Conservation (phyloP, 2,329 filamentous ascomycete genomes). For the Sordariomycetes sp. region DNA sequence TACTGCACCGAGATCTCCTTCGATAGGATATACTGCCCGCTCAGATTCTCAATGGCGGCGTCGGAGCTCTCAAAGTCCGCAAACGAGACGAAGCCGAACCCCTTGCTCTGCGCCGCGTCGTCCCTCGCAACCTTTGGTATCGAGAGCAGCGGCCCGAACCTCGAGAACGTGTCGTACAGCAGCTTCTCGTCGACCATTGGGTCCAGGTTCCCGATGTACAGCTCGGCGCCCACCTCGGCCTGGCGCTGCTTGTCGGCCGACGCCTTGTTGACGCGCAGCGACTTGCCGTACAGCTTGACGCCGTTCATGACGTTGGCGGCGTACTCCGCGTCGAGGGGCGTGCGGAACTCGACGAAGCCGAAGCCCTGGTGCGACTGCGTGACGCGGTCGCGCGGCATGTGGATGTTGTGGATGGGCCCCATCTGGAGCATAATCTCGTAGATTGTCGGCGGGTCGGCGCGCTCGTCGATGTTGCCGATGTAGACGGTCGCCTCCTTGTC, state of each 20-base stretch:
- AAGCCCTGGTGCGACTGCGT: slow-evolving; percentile 96
- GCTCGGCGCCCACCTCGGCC: slow-evolving; percentile 86
- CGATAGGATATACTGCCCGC: slow-evolving; percentile 92
- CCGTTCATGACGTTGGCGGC: slow-evolving; percentile 95
- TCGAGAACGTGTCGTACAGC: slow-evolving; percentile 84
- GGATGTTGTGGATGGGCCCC: slow-evolving; percentile 93
- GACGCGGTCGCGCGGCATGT: slow-evolving; percentile 95
- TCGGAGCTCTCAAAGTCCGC: slow-evolving; percentile 89
- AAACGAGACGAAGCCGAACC: slow-evolving; percentile 92
- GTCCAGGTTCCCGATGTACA: slow-evolving; percentile 94
- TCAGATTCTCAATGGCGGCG: slow-evolving; percentile 81
- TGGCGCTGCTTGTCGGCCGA: slow-evolving; percentile 86
- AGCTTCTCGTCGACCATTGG: slow-evolving; percentile 90
- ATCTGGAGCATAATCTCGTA: slow-evolving; percentile 99
- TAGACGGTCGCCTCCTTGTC: slow-evolving; percentile 98
- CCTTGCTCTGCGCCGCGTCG: slow-evolving; percentile 77
- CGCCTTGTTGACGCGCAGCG: slow-evolving; percentile 90
- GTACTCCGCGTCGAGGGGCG: slow-evolving; percentile 91
- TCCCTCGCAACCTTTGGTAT: slow-evolving; percentile 88
- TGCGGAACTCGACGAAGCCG: slow-evolving; percentile 97
- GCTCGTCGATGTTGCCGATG: slow-evolving; percentile 96
- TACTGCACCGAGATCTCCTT: slow-evolving; percentile 96
- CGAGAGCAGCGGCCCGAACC: slow-evolving; percentile 75
- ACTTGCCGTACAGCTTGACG: slow-evolving; percentile 83
- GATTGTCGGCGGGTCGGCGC: slow-evolving; percentile 76